Base-by-base conservation (phyloP, 1,284 basidiomycete species). In the Trichosporon ovoides region DNA sequence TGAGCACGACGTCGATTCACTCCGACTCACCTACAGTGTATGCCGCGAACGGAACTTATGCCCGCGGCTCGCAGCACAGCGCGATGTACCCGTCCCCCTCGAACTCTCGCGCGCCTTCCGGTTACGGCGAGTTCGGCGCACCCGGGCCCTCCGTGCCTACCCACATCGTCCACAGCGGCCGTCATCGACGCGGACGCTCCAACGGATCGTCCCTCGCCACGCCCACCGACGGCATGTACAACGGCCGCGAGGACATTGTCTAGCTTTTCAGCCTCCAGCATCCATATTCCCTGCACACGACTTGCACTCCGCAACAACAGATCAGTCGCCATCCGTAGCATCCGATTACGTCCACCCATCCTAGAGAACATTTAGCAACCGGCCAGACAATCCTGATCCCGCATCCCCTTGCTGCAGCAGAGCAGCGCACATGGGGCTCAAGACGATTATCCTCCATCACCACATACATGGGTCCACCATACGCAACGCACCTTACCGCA, bases 171-270 rank as follows among this genome's bases (percentile, higher is more conserved):
- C 43, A 48, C 43, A 48, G 46, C 38, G 40, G 48, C n/a, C 13
- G 22, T 12, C 57, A 58, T 19, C 37, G 53, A 3, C 57, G 57
- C 31, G 53, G 46, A 13, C 52, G 40, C 24, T 58, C 56, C 11
- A 48, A 43, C 33, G 43, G 40, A n/a, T 57, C 56, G 16, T 40
- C 51, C 16, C 18, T 28, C 6, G 52, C 31, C 12, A 19, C 22
- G 16, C 52, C 51, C 19, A 46, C 52, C 4, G 56, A 58, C 33
- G 36, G 43, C 24, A 13, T 31, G 9, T 46, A 38, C 18, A 48
- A 58, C 51, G 56, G 52, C n/a, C 52, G 56, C 43, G 56, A 58
- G 46, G 56, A 58, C 18, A 58, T 58, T 28, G 56, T 58, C 1
- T 58, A 53, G 53, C 13, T 12, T 31, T 7, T n/a, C 16, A 13